These are phyloP conservation scores for Hemileccinum impolitum DNA, from an alignment of 768 basidiomycete genomes.

Conservation along the genomic window DNA sequence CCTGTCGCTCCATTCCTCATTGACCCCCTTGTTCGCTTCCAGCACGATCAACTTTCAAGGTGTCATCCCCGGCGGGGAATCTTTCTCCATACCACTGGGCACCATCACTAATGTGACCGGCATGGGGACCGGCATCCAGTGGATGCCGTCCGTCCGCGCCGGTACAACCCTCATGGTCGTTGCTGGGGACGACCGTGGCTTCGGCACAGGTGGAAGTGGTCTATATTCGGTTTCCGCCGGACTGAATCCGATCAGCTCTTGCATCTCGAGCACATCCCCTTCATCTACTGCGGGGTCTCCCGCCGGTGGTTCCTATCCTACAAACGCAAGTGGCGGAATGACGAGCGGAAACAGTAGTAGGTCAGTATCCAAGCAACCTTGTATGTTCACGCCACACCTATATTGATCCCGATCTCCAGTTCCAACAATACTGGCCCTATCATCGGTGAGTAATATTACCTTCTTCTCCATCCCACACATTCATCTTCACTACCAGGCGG, in stretches of 20 bases:
- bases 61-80: constrained; percentile 77
- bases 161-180: constrained; percentile 67
- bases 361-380: constrained; percentile 12
- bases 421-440: constrained; percentile 47
- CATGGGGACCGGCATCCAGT: constrained; percentile 63
- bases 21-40: neutral
- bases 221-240: constrained; percentile 54
- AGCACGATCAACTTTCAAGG: constrained; percentile 65
- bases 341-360: constrained; percentile 28
- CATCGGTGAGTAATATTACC: constrained; percentile 36
- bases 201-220: constrained; percentile 65
- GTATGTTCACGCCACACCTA: neutral
- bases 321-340: constrained; percentile 40
- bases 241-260: constrained; percentile 45
- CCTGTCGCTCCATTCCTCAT: neutral
- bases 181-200: constrained; percentile 63
- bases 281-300: constrained; percentile 76
- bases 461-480: neutral
- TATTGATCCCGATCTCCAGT: constrained; percentile 13
- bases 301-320: constrained; percentile 71
- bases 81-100: constrained; percentile 59
- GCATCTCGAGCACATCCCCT: constrained; percentile 58
- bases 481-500: constrained; percentile 37
- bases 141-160: constrained; percentile 60
- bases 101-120: constrained; percentile 39